phyloP scores from a whole-genome alignment of 495 filamentous ascomycete species.

The Aspergillus bridgeri region DNA sequence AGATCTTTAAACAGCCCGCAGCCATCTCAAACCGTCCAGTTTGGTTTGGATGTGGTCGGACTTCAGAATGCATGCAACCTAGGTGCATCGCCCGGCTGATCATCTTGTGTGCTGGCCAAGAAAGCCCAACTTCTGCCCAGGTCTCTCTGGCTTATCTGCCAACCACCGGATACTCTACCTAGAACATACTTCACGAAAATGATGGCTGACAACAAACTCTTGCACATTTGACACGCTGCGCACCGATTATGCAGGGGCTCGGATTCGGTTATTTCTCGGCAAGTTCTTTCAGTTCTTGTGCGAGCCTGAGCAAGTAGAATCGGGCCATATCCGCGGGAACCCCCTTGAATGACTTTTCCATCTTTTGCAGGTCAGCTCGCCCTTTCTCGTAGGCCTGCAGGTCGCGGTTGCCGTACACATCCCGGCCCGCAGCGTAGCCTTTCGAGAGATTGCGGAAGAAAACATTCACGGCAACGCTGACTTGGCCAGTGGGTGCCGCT shows the following conservation, averaged over 20 bases:
- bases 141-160: neutral
- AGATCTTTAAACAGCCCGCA: neutral
- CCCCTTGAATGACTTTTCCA: constrained; percentile 62
- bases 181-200: neutral
- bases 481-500: constrained; percentile 57
- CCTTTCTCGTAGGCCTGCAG: constrained; percentile 80
- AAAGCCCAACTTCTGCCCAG: neutral
- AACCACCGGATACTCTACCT: neutral
- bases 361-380: constrained; percentile 64
- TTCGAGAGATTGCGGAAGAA: constrained; percentile 72
- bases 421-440: constrained; percentile 70
- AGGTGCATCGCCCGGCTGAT: neutral
- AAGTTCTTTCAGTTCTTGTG: constrained; percentile 57
- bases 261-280: constrained; percentile 21
- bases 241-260: neutral
- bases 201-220: neutral
- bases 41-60: neutral
- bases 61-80: neutral
- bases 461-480: constrained; percentile 77
- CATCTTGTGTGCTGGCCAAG: neutral
- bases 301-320: constrained; percentile 76
- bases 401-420: constrained; percentile 89
- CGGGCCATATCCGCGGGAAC: constrained; percentile 61
- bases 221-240: neutral
- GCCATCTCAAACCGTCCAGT: no score